Base-by-base conservation (phyloP, 441 rosid genomes). In the Gossypium gossypioides region DNA sequence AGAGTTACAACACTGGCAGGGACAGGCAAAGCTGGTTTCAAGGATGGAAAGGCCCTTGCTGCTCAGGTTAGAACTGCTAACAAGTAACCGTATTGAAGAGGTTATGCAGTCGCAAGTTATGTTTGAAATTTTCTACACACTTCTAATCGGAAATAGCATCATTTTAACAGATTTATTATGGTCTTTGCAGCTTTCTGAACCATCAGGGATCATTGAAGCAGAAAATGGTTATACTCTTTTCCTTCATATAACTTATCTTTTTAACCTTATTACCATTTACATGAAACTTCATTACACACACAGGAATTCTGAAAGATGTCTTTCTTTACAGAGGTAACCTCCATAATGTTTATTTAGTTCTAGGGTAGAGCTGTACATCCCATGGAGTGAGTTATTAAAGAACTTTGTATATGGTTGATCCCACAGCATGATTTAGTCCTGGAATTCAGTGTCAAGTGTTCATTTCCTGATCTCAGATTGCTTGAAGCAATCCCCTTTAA, bases 21-120 rank as follows among this genome's bases (percentile, higher is more conserved):
- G 73, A 89, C 93, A 9, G 98, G 98, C 63, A 95, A 91, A 85
- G 97, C 99, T 4, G 97, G 97, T 82, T 95, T 92, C 83, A 86
- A 83, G 81, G 97, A 95, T 65, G 99, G 99, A 82, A 73, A 67
- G 54, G 89, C 88, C 51, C 79, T 82, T 60, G 73, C 61, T 19
- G 93, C 97, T 73, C 97, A 90, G 97, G 97, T 91, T 56, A 71
- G 87, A 69, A 51, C 16, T 51, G 3, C 4, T 0, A 55, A 79
- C 19, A 22, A 48, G 3, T 48, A 69, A 8, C 57, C 42, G 32
- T 27, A 70, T 50, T 68, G 24, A 68, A 50, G 71, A 15, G 24
- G 24, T 68, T 50, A 25, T 27, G 44, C 44, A 15, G 59, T 50
- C 51, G 24, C 24, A 15, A 68, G 7, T 27, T 40, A 48, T 67